Base-by-base conservation (phyloP, 1,284 basidiomycete genomes). In the Neolentinus lepideus region DNA sequence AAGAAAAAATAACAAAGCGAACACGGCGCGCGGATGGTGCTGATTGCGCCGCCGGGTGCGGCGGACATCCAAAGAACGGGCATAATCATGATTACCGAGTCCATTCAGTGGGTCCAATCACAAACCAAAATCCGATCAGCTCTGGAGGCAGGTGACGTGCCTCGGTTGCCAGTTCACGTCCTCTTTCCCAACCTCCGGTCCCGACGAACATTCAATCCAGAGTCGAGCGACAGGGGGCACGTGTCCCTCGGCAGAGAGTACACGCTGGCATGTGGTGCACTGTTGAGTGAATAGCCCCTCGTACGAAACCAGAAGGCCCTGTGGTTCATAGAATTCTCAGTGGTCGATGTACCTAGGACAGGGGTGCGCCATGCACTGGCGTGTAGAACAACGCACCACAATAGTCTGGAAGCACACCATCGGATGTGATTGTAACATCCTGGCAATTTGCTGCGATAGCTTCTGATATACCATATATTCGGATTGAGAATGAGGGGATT, bases 201-300 rank as follows among this genome's bases (percentile, higher is more conserved):
- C 62, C 24, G 53, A 51, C 25, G 56, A 56, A 22, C 59, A 60
- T 3, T 67, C 72, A n/a, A 66, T 70, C 80, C 81, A 86, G 33
- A 79, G 64, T 38, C 86, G 78, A 27, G 79, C 83, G 4, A 88
- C 83, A 0, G 86, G 82, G 1, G 87, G 88, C 14, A 85, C 72
- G 64, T 88, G 84, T 0, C 81, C 83, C 59, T 88, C 86, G 1
- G 72, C 69, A 0, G 84, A 84, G 16, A 89, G 69, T 24, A 89
- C 80, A 11, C 85, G 78, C 51, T 76, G 69, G 62, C 87, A 90
- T 24, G 68, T 67, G 9, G 67, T 68, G 62, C 87, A 90, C 3
- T 70, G 75, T 33, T 80, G 75, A 51, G 79, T 69, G 61, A 89
- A 88, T n/a, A 89, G 66, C 8, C 72, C 74, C 26, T 73, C 70